Evolutionary conservation across 73 alveolate species (phyloP).

Genomic region (Blepharisma stoltei): DNA sequence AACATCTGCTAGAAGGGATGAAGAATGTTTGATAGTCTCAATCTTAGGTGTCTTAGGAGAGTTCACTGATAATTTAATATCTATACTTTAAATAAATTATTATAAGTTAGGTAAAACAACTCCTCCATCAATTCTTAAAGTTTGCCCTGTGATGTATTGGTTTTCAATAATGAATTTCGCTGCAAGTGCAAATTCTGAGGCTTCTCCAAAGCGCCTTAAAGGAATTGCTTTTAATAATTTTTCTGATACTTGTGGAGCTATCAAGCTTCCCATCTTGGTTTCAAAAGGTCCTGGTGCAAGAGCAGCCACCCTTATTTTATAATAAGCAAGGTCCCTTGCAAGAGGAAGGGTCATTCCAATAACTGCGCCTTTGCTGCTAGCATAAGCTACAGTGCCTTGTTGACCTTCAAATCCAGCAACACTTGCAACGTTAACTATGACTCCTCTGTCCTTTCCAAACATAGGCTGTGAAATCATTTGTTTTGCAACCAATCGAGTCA

Average conservation of each 20-base stretch:
- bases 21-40: too few relatives aligned
- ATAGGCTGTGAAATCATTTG: conserved; percentile 65
- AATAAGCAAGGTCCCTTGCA: conserved; percentile 91
- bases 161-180: conserved; percentile 54
- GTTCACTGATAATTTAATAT: background rate
- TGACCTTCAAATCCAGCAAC: conserved; percentile 90
- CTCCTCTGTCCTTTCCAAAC: conserved; percentile 80
- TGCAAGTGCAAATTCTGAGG: conserved; percentile 81
- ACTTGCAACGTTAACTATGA: conserved; percentile 73
- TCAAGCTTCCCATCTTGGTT: conserved; percentile 68
- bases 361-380: conserved; percentile 89
- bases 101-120: conserved; percentile 25
- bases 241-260: conserved; percentile 49
- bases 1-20: too few relatives aligned
- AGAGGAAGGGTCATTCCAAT: conserved; percentile 87
- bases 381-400: conserved; percentile 81
- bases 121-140: conserved; percentile 87
- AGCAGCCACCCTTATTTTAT: conserved; percentile 79
- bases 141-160: conserved; percentile 68
- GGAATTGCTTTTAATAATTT: conserved; percentile 61
- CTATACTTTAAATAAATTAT: background rate
- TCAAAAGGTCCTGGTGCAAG: conserved; percentile 85
- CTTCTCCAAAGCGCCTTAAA: conserved; percentile 70
- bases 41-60: background rate
- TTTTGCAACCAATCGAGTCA: conserved; percentile 68